Conservation (phyloP, 139 green algal species). For the Picochlorum sp. region DNA sequence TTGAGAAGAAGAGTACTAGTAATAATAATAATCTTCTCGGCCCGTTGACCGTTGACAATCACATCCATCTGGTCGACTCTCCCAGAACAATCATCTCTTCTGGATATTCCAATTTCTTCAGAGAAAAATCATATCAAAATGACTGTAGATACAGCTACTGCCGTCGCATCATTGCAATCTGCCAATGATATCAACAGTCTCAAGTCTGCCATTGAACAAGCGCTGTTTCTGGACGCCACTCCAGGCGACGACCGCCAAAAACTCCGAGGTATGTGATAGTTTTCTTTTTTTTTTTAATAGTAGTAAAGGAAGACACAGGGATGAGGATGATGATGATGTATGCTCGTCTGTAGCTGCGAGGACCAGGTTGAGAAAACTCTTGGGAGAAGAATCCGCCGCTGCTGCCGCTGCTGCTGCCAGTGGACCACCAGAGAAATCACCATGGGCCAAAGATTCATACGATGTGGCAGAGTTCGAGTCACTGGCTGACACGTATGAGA, state of each 20-base stretch:
- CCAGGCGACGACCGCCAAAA: constrained; percentile 75
- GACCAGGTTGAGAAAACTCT: constrained; percentile 55
- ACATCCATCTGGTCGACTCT: neutral
- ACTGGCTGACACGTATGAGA: constrained; percentile 58
- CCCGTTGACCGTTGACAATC: no score
- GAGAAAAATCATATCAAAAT: neutral
- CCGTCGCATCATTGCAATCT: constrained; percentile 37
- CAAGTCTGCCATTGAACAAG: constrained; percentile 48
- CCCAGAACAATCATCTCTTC: neutral
- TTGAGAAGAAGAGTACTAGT: no score
- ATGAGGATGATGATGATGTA: no score
- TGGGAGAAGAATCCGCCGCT: constrained; percentile 24
- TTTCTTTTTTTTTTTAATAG: no score
- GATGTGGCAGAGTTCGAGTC: constrained; percentile 50
- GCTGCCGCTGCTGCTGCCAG: constrained; percentile 10
- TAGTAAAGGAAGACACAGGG: no score
- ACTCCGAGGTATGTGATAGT: constrained; percentile 45
- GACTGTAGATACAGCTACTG: constrained; percentile 18
- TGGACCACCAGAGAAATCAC: constrained; percentile 40
- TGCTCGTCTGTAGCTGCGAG: constrained; percentile 45
- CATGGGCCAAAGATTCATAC: constrained; percentile 64
- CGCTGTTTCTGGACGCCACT: constrained; percentile 53
- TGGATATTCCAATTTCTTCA: neutral
- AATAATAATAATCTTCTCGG: no score
- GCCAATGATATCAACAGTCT: constrained; percentile 62